These are phyloP conservation scores for Polychaeton citri DNA, from an alignment of 2,329 filamentous ascomycete species.

Conservation along the genomic window DNA sequence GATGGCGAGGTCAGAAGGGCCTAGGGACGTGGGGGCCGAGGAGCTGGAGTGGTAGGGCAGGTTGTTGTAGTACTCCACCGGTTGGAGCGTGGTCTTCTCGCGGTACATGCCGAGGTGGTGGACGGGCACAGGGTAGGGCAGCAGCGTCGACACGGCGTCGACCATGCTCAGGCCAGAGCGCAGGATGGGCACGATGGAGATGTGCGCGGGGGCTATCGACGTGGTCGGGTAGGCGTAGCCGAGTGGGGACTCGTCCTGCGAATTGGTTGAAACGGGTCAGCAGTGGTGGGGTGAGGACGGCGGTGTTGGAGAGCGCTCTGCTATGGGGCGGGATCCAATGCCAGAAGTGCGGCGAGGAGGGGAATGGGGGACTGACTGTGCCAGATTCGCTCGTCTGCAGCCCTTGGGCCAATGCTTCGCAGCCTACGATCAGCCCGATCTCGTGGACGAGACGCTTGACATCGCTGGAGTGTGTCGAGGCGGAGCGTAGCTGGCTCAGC, in stretches of 20 bases:
- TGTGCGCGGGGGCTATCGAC: slow-evolving; percentile 47
- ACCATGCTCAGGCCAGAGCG: slow-evolving; percentile 85
- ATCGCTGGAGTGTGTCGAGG: slow-evolving; percentile 54
- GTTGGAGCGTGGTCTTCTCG: slow-evolving; percentile 72
- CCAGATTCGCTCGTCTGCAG: slow-evolving; percentile 46
- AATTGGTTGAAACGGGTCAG: too few relatives aligned
- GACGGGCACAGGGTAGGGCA: slow-evolving; percentile 66
- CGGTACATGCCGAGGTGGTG: slow-evolving; percentile 94
- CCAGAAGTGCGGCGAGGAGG: too few relatives aligned
- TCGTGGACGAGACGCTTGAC: slow-evolving; percentile 76
- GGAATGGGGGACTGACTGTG: slow-evolving; percentile 43
- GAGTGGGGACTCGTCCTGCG: slow-evolving; percentile 63
- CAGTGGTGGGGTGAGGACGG: too few relatives aligned
- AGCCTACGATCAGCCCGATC: slow-evolving; percentile 68
- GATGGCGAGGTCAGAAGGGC: slow-evolving; percentile 54
- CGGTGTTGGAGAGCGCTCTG: too few relatives aligned
- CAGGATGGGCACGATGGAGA: slow-evolving; percentile 85
- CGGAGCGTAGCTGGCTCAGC: slow-evolving; percentile 75
- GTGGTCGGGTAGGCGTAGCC: slow-evolving; percentile 61
- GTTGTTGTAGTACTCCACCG: slow-evolving; percentile 97
- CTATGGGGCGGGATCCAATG: too few relatives aligned
- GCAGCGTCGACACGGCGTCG: slow-evolving; percentile 69
- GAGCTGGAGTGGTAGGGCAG: slow-evolving; percentile 55
- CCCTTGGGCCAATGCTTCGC: slow-evolving; percentile 60
- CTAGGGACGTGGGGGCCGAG: slow-evolving; percentile 22